A percentile compares a stretch with the other conserved stretches of the same genome.
phyloP scores from a whole-genome alignment of 352 stramenopile species.

The Phytophthora quininea region DNA sequence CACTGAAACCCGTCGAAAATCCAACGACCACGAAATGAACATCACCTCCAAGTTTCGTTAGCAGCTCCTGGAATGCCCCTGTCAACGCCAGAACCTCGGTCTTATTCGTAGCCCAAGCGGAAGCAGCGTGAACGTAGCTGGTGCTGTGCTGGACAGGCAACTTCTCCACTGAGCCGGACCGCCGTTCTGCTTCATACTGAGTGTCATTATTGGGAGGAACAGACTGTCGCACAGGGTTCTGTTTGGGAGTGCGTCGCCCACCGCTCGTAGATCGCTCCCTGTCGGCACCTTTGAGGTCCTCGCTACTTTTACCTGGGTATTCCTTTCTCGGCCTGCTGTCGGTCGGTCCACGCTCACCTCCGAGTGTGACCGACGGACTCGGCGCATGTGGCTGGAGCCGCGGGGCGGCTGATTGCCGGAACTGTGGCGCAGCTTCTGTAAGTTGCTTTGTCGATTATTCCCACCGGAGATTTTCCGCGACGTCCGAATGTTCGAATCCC shows the following conservation, averaged over 20 bases:
- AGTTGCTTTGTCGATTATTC: slow-evolving; percentile 40
- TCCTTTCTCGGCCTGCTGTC: slow-evolving; percentile 21
- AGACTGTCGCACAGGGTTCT: slow-evolving; percentile 27
- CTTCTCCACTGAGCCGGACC: slow-evolving; percentile 53
- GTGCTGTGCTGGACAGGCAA: slow-evolving; percentile 54
- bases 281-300: slow-evolving; percentile 26
- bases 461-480: slow-evolving; percentile 39
- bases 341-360: slow-evolving; percentile 46
- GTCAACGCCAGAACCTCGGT: slow-evolving; percentile 78
- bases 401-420: slow-evolving; percentile 37
- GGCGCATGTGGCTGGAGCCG: slow-evolving; percentile 44
- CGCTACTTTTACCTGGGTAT: slow-evolving; percentile 14
- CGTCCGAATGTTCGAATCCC: slow-evolving; percentile 43
- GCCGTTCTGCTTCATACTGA: slow-evolving; percentile 52
- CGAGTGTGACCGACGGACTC: slow-evolving; percentile 50
- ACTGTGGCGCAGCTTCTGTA: slow-evolving; percentile 40
- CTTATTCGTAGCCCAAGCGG: slow-evolving; percentile 76
- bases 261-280: slow-evolving; percentile 23
- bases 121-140: slow-evolving; percentile 74
- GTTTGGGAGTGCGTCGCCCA: slow-evolving; percentile 26
- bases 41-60: slow-evolving; percentile 78
- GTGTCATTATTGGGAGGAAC: slow-evolving; percentile 30
- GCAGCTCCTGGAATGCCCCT: slow-evolving; percentile 76
- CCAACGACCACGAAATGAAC: slow-evolving; percentile 88
- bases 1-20: slow-evolving; percentile 85